Conservation (phyloP, 2,329 filamentous ascomycete species). For the Metarhizium brunneum region DNA sequence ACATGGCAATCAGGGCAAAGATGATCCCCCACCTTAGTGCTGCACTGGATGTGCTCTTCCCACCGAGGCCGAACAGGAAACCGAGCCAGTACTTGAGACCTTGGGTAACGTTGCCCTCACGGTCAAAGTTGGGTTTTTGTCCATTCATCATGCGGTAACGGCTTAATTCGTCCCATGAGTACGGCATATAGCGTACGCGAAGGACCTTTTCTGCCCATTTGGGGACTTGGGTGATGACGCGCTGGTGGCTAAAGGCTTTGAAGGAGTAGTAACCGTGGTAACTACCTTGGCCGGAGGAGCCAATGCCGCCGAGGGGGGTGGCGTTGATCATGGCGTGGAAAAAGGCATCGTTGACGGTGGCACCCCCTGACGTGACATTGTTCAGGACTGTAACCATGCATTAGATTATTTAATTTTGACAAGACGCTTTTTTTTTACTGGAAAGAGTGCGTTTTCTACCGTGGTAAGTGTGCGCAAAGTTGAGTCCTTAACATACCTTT, state of each 20-base stretch:
- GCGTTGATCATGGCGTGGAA: slow-evolving; percentile 32
- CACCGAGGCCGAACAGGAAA: slow-evolving; percentile 42
- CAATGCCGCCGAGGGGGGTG: slow-evolving; percentile 40
- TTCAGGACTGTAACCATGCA: slow-evolving; percentile 17
- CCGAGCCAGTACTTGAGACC: slow-evolving; percentile 46
- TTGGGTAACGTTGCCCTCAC: slow-evolving; percentile 42
- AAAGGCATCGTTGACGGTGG: slow-evolving; percentile 40
- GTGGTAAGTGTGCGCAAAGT: slow-evolving; percentile 1
- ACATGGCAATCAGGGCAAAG: slow-evolving; percentile 26
- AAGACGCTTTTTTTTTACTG: neutral
- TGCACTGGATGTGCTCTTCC: slow-evolving; percentile 37
- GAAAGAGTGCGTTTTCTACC: neutral
- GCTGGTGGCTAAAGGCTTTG: slow-evolving; percentile 30
- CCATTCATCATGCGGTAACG: slow-evolving; percentile 33
- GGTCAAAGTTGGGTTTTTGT: slow-evolving; percentile 51
- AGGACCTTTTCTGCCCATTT: slow-evolving; percentile 40
- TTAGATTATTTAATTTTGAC: neutral
- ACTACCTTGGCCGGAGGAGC: slow-evolving; percentile 35
- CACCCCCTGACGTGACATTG: slow-evolving; percentile 36
- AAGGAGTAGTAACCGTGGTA: slow-evolving; percentile 42
- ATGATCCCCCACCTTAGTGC: slow-evolving; percentile 40
- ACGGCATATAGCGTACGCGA: slow-evolving; percentile 59
- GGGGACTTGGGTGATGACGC: slow-evolving; percentile 26
- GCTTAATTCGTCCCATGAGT: slow-evolving; percentile 35
- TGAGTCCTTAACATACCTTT: slow-evolving; percentile 42